Evolutionary conservation across 306 rosid species (phyloP), one percentile per base, ranked within the genome.

Genomic region (Rosa persica): DNA sequence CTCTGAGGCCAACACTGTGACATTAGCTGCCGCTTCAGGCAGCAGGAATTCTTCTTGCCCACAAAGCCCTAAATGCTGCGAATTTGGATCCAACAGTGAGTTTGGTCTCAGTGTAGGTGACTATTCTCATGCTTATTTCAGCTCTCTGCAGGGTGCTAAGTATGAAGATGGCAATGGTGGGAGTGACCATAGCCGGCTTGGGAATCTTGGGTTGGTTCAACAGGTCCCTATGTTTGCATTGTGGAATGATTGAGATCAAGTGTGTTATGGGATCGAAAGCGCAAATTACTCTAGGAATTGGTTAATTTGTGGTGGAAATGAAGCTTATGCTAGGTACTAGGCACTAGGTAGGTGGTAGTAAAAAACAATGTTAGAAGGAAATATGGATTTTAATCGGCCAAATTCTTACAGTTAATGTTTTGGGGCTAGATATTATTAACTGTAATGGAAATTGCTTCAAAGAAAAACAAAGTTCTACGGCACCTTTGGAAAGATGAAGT

Each of bases 141-240:
- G 27, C 87, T 68, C 86, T 1, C 20, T 85, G 78, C 88, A 88
- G 65, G 90, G 79, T 44, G 81, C 82, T 19, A 94, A 92, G 74
- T 92, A 70, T 84, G 92, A 88, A 73, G 87, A 84, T 75, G 90
- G 88, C 38, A 86, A 76, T 84, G 88, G 75, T 70, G 94, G 83
- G 34, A 74, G 72, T 72, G 93, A 90, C 19, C 81, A 82, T 52
- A 66, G 78, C 79, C 76, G 90, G 81, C 58, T 85, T 55, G 93
- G 89, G 40, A 88, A 60, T 79, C 78, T 86, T 72, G 92, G 86
- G 40, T 70, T 93, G 85, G 96, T 81, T 86, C 93, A 89, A 84
- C 92, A 86, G 76, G 92, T 82, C 74, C 93, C 97, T 0, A 79
- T 90, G 90, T 95, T 95, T 88, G 96, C 98, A 44, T 76, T 95